phyloP scores from a whole-genome alignment of 1,284 basidiomycete species.

The Ceratobasidium sp. region DNA sequence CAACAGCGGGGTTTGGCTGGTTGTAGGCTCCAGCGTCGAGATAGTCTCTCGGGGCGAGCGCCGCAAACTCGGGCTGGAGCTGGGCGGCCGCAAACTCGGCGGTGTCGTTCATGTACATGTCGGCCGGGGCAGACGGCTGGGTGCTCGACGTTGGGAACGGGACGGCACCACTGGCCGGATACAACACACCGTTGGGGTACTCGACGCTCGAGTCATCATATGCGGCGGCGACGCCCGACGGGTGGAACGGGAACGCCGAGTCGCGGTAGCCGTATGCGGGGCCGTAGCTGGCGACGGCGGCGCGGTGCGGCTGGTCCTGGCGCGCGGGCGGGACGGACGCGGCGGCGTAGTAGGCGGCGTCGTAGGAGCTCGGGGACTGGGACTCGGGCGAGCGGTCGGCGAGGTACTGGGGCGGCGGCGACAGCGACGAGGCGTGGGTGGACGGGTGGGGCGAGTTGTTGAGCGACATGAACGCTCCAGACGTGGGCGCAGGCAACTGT shows the following conservation, averaged over 20 bases:
- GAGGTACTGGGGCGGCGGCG: conserved; percentile 28
- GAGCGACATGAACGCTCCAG: conserved; percentile 30
- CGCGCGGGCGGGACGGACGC: background rate
- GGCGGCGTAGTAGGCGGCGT: conserved; percentile 14
- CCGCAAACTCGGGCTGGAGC: conserved; percentile 15
- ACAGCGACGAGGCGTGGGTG: conserved; percentile 39
- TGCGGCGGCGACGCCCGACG: conserved; percentile 21
- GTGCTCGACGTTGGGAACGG: conserved; percentile 8
- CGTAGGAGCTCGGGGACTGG: conserved; percentile 32
- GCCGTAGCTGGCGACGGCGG: conserved; percentile 18
- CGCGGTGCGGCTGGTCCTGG: conserved; percentile 23
- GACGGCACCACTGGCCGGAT: conserved; percentile 13
- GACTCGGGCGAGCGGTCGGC: conserved; percentile 35
- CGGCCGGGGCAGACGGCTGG: background rate
- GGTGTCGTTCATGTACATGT: conserved; percentile 16
- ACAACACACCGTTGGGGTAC: conserved; percentile 34
- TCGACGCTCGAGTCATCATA: conserved; percentile 35
- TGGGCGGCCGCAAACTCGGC: conserved; percentile 10
- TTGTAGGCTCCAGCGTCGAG: conserved; percentile 12
- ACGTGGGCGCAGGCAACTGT: too few species aligned
- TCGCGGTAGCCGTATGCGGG: conserved; percentile 12
- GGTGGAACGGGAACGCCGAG: background rate
- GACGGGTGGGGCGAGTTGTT: conserved; percentile 44
- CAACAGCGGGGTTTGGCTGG: background rate
- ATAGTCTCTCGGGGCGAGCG: conserved; percentile 9